Conservation (phyloP, 495 filamentous ascomycete species). For the Neurospora sp. region DNA sequence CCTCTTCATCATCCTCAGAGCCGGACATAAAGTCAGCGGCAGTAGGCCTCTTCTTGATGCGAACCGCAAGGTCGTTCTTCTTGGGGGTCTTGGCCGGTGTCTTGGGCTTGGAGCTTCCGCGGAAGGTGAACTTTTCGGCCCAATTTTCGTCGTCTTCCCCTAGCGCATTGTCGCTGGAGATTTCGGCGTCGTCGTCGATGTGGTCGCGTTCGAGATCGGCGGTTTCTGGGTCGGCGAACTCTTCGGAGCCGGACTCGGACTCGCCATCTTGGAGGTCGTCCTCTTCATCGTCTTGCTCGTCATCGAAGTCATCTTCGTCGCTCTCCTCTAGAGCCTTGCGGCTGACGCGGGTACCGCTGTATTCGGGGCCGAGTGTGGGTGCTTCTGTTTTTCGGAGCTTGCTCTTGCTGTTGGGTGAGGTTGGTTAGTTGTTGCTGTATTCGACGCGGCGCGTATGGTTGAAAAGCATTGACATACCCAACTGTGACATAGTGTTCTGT, state of each 20-base stretch:
- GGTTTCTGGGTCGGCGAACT: conserved; percentile 37
- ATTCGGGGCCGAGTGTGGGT: conserved; percentile 63
- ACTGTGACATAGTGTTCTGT: conserved; percentile 82
- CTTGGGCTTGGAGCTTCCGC: conserved; percentile 40
- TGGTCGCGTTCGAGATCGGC: conserved; percentile 37
- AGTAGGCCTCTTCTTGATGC: conserved; percentile 26
- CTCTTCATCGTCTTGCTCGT: conserved; percentile 31
- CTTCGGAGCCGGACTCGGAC: conserved; percentile 23
- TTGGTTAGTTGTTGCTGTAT: conserved; percentile 1
- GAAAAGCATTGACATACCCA: conserved; percentile 39
- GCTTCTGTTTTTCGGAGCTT: conserved; percentile 67
- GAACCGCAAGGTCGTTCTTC: neutral
- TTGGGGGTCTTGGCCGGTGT: conserved; percentile 16
- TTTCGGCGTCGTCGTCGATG: conserved; percentile 44
- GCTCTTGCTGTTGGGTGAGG: conserved; percentile 68
- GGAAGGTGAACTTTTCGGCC: conserved; percentile 44
- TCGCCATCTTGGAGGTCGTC: conserved; percentile 19
- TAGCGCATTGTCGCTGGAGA: conserved; percentile 54
- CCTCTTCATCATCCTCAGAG: conserved; percentile 27
- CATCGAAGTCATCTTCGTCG: conserved; percentile 27
- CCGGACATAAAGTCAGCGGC: conserved; percentile 43
- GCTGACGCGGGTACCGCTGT: conserved; percentile 69
- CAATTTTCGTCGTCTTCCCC: conserved; percentile 42
- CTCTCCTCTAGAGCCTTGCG: conserved; percentile 52
- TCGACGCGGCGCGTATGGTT: neutral